phyloP scores from a whole-genome alignment of 1,284 basidiomycete genomes.

The Paramarasmius palmivorus region DNA sequence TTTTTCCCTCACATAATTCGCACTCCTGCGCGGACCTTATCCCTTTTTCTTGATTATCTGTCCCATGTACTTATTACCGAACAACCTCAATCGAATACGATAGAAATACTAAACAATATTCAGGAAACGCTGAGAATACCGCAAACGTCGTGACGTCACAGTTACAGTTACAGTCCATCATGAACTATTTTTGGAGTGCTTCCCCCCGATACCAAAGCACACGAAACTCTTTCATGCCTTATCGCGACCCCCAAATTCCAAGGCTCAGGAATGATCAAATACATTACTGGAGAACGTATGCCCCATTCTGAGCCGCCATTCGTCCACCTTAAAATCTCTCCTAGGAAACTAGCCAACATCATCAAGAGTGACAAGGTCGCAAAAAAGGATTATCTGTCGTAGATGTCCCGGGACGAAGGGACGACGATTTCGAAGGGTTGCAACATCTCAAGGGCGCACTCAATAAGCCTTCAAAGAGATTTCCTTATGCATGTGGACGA shows the following conservation, averaged over 20 bases:
- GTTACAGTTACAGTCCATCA: neutral
- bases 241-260: neutral
- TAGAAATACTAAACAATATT: no score
- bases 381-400: constrained; percentile 71
- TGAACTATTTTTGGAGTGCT: neutral
- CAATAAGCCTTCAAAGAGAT: constrained; percentile 59
- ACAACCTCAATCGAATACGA: no score
- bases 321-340: neutral
- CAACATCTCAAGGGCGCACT: constrained; percentile 66
- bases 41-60: no score
- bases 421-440: constrained; percentile 76
- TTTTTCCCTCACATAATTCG: no score
- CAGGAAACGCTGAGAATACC: no score
- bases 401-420: constrained; percentile 81
- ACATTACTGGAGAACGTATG: constrained; percentile 1
- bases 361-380: constrained; percentile 64
- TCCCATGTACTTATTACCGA: no score
- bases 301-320: neutral
- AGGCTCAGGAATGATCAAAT: neutral
- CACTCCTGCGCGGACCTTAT: neutral
- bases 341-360: constrained; percentile 67
- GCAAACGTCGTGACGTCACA: no score
- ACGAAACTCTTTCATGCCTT: neutral
- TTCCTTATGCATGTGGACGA: constrained; percentile 58
- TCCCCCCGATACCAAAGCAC: neutral